Conservation (phyloP, 176 grass and related monocot species). For the Avena eriantha region DNA sequence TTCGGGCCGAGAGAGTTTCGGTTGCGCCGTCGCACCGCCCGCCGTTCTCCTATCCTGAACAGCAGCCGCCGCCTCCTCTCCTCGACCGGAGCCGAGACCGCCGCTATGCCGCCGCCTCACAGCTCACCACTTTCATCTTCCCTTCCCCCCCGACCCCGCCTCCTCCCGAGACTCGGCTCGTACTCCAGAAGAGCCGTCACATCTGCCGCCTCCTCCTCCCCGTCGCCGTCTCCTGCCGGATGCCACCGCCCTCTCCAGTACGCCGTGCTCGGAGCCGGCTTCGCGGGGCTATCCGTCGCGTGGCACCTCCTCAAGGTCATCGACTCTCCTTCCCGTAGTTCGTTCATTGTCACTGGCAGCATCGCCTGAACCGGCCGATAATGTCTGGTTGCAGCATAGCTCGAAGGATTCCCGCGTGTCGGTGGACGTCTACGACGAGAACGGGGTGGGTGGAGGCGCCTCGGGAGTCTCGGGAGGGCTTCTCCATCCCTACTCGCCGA, state of each 20-base stretch:
- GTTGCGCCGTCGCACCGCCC: background rate
- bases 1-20: background rate
- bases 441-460: slow-evolving; percentile 81
- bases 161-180: background rate
- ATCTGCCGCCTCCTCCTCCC: background rate
- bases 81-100: background rate
- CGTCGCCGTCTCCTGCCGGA: slow-evolving; percentile 7
- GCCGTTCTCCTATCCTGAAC: background rate
- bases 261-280: slow-evolving; percentile 84
- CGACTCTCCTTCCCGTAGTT: background rate
- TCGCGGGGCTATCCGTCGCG: slow-evolving; percentile 83
- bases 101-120: slow-evolving; percentile 33
- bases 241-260: slow-evolving; percentile 54
- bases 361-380: background rate
- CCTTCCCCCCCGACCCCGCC: slow-evolving; percentile 27
- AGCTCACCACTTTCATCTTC: background rate
- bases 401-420: slow-evolving; percentile 56
- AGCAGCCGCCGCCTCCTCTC: background rate
- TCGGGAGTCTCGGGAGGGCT: slow-evolving; percentile 88
- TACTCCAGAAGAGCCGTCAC: slow-evolving; percentile 34
- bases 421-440: slow-evolving; percentile 89
- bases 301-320: slow-evolving; percentile 95
- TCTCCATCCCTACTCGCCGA: slow-evolving; percentile 92
- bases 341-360: background rate
- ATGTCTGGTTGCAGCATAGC: slow-evolving; percentile 55